Conservation (phyloP, 2,329 filamentous ascomycete genomes). For the Fusarium praegraminearum region DNA sequence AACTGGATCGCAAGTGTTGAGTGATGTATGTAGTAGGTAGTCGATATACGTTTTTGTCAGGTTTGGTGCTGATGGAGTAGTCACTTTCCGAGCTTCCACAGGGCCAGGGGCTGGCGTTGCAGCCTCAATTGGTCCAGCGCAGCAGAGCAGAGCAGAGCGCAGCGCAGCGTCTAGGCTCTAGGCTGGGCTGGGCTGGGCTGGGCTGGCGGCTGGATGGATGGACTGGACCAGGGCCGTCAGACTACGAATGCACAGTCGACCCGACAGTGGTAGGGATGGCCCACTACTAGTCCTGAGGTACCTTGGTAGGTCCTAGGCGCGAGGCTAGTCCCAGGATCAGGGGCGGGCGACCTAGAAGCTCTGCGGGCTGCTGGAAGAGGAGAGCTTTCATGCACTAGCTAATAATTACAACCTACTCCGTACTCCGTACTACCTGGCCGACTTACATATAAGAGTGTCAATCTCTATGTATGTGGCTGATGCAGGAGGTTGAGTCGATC, state of each 20-base stretch:
- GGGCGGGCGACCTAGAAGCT: conserved; percentile 29
- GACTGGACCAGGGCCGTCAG: conserved; percentile 26
- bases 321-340: conserved; percentile 40
- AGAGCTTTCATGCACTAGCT: conserved; percentile 33
- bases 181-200: not conserved
- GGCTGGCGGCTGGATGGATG: not conserved
- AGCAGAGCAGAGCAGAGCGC: conserved; percentile 10
- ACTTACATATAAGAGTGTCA: not conserved
- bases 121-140: conserved; percentile 41
- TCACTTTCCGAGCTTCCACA: conserved; percentile 40
- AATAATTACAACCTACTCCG: not conserved
- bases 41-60: conserved; percentile 27
- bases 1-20: conserved; percentile 21
- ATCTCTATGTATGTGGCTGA: conserved; percentile 38
- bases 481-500: conserved; percentile 11
- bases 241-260: conserved; percentile 39
- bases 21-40: conserved; percentile 21
- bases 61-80: conserved; percentile 25
- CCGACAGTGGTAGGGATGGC: conserved; percentile 10
- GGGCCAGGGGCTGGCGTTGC: conserved; percentile 41
- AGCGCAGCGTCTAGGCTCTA: conserved; percentile 5
- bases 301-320: conserved; percentile 4
- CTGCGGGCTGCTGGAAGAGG: conserved; percentile 28
- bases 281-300: conserved; percentile 15
- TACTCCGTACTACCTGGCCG: not conserved